These are phyloP conservation scores for Dianthus caryophyllus DNA, from an alignment of 148 eudicot species.

Conservation along the genomic window DNA sequence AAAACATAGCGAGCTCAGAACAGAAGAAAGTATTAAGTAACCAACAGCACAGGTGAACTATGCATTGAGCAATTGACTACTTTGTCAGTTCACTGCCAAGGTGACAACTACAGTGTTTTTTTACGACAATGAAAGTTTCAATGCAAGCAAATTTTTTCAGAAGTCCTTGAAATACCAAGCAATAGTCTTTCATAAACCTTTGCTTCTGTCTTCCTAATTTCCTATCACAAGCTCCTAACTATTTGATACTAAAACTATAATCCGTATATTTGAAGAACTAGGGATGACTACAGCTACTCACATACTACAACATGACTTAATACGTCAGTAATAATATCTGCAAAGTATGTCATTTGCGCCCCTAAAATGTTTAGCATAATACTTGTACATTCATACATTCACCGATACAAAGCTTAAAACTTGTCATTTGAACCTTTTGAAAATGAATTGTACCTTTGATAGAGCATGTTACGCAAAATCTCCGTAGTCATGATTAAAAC, in stretches of 20 bases:
- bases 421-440: not conserved
- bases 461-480: conserved; percentile 92
- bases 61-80: not conserved
- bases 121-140: not conserved
- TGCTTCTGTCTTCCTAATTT: not conserved
- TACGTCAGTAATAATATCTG: not conserved
- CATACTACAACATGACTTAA: not conserved
- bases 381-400: not conserved
- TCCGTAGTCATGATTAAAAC: conserved; percentile 96
- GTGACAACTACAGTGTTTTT: not conserved
- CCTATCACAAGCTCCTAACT: not conserved
- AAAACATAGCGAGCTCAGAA: no score
- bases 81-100: not conserved
- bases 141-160: not conserved
- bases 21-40: no score
- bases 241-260: not conserved
- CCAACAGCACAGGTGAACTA: no score
- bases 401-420: not conserved
- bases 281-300: not conserved
- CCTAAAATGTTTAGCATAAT: not conserved
- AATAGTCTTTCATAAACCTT: not conserved
- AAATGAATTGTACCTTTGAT: conserved; percentile 53
- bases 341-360: not conserved
- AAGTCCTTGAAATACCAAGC: not conserved
- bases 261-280: not conserved